phyloP scores from a whole-genome alignment of 1,284 basidiomycete genomes.

The Crucibulum parvulum region DNA sequence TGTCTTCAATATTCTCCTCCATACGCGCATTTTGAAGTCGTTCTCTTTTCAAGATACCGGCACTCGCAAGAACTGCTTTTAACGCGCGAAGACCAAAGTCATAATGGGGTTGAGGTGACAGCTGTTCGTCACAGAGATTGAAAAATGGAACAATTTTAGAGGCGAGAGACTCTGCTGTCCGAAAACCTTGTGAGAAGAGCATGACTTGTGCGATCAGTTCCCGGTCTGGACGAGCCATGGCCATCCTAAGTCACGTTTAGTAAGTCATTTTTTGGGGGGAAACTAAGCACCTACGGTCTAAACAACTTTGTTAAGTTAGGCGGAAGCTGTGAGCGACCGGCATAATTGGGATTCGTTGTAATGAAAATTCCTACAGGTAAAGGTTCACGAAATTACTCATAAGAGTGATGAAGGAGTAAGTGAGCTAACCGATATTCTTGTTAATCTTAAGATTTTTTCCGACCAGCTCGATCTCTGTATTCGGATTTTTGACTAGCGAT shows the following conservation, averaged over 20 bases:
- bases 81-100: constrained; percentile 99
- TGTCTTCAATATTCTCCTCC: constrained; percentile 50
- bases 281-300: constrained; percentile 70
- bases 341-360: constrained; percentile 98
- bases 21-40: constrained; percentile 63
- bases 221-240: constrained; percentile 98
- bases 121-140: constrained; percentile 96
- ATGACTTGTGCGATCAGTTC: constrained; percentile 99
- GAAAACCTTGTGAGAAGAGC: constrained; percentile 99
- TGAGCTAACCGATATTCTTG: constrained; percentile 81
- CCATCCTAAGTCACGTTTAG: constrained; percentile 73
- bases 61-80: constrained; percentile 96
- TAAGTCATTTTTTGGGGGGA: constrained; percentile 1
- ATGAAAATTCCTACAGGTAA: constrained; percentile 82
- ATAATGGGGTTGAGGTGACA: constrained; percentile 98
- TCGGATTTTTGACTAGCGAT: constrained; percentile 80
- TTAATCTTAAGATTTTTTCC: constrained; percentile 95
- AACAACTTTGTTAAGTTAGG: constrained; percentile 97
- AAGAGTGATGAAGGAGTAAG: background rate
- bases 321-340: constrained; percentile 95
- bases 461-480: constrained; percentile 93
- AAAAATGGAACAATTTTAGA: constrained; percentile 99
- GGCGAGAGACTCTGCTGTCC: constrained; percentile 94
- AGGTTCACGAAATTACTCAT: constrained; percentile 8
- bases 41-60: constrained; percentile 97